A percentile compares a stretch with the other conserved stretches of the same genome.
phyloP scores from a whole-genome alignment of 345 rosid genomes.

The Corymbia maculata region DNA sequence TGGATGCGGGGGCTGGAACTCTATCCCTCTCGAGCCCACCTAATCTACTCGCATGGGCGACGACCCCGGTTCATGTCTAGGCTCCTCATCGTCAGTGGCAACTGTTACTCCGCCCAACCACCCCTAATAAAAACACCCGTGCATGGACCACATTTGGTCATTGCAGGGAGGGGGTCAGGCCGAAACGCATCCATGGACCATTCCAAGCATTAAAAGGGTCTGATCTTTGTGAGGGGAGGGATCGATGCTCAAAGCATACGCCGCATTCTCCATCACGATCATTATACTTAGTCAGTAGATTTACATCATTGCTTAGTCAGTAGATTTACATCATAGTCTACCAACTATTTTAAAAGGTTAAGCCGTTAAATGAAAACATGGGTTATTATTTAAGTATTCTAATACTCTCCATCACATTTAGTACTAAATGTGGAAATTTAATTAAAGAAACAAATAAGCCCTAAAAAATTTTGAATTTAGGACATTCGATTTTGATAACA shows the following conservation, averaged over 20 bases:
- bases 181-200: not conserved
- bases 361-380: too few relatives aligned
- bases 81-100: not conserved
- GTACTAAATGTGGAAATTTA: too few relatives aligned
- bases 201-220: not conserved
- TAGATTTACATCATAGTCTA: too few relatives aligned
- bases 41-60: not conserved
- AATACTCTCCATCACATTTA: too few relatives aligned
- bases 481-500: too few relatives aligned
- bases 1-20: not conserved
- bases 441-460: too few relatives aligned
- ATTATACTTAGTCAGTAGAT: not conserved
- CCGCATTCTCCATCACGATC: not conserved
- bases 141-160: not conserved
- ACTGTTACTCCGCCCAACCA: not conserved
- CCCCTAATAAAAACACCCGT: not conserved
- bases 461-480: too few relatives aligned
- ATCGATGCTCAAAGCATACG: not conserved
- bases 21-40: not conserved
- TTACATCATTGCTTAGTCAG: not conserved
- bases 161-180: not conserved
- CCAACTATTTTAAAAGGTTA: too few relatives aligned
- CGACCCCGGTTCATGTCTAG: not conserved
- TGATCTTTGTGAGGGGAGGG: not conserved
- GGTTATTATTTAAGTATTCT: too few relatives aligned